Conservation (phyloP, 176 grass and related monocot species). For the bread wheat (Triticum aestivum) region IWGSC_CS_RefSeq_v2.1 NC_057796.1:412085873-412086372, state of each 20-base stretch:
- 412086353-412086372: no score
- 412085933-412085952: conserved; percentile 75
- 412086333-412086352: no score
- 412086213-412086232: not conserved
- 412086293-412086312: no score
- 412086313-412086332: no score
- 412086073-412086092: not conserved
- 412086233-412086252: not conserved
- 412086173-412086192: not conserved
- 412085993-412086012: conserved; percentile 15
- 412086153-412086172: not conserved
- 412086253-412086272: not conserved
- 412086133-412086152: not conserved
- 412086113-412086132: conserved; percentile 1
- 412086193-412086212: not conserved
- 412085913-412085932: conserved; percentile 43
- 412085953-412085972: conserved; percentile 42
- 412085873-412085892: conserved; percentile 99
- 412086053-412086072: not conserved
- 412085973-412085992: conserved; percentile 12
- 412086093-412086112: not conserved
- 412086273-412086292: not conserved
- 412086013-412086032: conserved; percentile 38
- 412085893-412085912: conserved; percentile 79
- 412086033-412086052: conserved; percentile 36